phyloP scores from a whole-genome alignment of 2,329 filamentous ascomycete species.

The Amylocarpus encephaloides region DNA sequence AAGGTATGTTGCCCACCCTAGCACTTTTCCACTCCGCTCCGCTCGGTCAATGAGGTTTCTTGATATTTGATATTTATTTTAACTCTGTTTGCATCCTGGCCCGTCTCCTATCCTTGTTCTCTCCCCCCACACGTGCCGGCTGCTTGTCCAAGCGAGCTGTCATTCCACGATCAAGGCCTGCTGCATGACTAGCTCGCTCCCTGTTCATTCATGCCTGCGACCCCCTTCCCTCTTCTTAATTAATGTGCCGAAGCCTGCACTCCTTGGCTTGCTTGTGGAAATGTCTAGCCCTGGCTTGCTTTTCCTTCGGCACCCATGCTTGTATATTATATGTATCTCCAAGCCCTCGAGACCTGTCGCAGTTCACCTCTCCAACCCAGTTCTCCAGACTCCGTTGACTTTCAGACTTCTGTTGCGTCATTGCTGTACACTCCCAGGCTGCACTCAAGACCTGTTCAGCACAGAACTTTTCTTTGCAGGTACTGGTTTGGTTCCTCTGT shows the following conservation, averaged over 20 bases:
- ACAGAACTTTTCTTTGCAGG: constrained; percentile 19
- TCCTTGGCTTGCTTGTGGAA: constrained; percentile 11
- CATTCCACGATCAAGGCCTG: constrained; percentile 24
- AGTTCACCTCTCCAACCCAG: constrained; percentile 19
- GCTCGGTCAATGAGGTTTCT: too few species aligned
- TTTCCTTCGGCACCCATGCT: constrained; percentile 30
- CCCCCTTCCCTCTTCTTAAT: constrained; percentile 24
- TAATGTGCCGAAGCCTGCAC: constrained; percentile 26
- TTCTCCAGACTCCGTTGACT: constrained; percentile 18
- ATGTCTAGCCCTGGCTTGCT: constrained; percentile 9
- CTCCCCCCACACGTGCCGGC: constrained; percentile 15
- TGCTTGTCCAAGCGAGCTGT: constrained; percentile 23
- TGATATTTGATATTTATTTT: too few species aligned
- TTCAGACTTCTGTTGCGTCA: constrained; percentile 19
- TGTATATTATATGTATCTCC: constrained; percentile 28
- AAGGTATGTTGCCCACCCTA: constrained; percentile 12
- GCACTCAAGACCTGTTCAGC: constrained; percentile 15
- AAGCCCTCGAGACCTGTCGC: constrained; percentile 21
- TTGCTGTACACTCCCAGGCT: constrained; percentile 12
- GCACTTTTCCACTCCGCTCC: too few species aligned
- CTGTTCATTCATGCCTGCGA: constrained; percentile 18
- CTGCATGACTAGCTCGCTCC: constrained; percentile 26
- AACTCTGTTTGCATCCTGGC: too few species aligned
- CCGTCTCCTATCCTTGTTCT: constrained; percentile 16
- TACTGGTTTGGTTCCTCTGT: constrained; percentile 15